Evolutionary conservation across 306 rosid genomes (phyloP).

Genomic region (Vicia villosa): DNA sequence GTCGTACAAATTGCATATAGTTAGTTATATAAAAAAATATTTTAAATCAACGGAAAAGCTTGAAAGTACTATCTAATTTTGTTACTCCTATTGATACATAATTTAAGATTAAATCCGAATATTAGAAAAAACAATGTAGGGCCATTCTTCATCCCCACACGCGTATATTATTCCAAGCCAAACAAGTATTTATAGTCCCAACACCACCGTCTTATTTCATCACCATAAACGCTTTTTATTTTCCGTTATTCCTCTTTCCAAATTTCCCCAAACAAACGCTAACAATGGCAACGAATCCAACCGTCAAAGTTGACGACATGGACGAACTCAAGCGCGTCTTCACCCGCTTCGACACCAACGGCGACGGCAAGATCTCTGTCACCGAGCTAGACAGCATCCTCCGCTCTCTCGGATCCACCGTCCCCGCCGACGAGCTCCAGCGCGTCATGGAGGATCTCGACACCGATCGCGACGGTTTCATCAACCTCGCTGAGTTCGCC

Average conservation of each 20-base stretch:
- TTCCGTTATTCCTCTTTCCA: neutral
- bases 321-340: constrained; percentile 65
- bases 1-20: too few species aligned
- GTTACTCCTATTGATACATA: too few species aligned
- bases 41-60: too few species aligned
- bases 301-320: constrained; percentile 43
- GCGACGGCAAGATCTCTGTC: constrained; percentile 88
- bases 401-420: constrained; percentile 57
- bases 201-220: neutral
- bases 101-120: too few species aligned
- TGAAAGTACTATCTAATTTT: too few species aligned
- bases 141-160: neutral
- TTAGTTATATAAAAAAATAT: too few species aligned
- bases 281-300: constrained; percentile 39
- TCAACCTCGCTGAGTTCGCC: constrained; percentile 70
- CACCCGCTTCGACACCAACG: constrained; percentile 77
- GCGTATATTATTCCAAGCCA: neutral
- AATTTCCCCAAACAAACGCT: neutral
- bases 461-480: constrained; percentile 73
- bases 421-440: constrained; percentile 47
- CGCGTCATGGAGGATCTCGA: constrained; percentile 84
- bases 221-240: neutral
- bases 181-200: constrained; percentile 3
- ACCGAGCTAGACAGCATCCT: constrained; percentile 68
- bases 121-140: neutral